A percentile compares a stretch with the other conserved stretches of the same genome.
phyloP scores from a whole-genome alignment of 768 basidiomycete genomes.

The Suillus subalutaceus region DNA sequence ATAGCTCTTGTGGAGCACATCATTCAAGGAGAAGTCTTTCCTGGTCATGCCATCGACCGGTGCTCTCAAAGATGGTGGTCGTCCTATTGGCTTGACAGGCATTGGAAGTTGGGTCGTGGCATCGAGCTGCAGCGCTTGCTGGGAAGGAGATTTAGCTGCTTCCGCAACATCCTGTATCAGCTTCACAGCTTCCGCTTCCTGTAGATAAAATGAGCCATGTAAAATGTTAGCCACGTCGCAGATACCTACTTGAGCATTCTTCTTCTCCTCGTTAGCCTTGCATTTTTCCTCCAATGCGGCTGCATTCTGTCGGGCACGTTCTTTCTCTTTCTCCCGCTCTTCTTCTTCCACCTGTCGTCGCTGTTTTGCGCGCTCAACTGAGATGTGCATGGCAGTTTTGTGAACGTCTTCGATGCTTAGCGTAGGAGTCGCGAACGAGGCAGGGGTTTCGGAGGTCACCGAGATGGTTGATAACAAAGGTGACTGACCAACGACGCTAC shows the following conservation, averaged over 20 bases:
- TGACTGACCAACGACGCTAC: slow-evolving; percentile 41
- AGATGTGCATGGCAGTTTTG: slow-evolving; percentile 80
- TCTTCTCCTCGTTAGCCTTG: slow-evolving; percentile 36
- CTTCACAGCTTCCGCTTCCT: slow-evolving; percentile 43
- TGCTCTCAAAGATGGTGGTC: slow-evolving; percentile 40
- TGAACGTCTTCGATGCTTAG: slow-evolving; percentile 65
- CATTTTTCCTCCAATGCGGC: slow-evolving; percentile 72
- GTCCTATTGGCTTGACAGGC: slow-evolving; percentile 25
- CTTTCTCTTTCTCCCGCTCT: slow-evolving; percentile 76
- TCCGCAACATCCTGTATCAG: slow-evolving; percentile 53
- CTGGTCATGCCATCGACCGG: too few species aligned
- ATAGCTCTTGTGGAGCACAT: too few species aligned
- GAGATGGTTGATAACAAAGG: slow-evolving; percentile 48
- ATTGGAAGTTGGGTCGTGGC: slow-evolving; percentile 10
- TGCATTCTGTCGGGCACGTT: slow-evolving; percentile 81
- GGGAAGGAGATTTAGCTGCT: slow-evolving; percentile 37
- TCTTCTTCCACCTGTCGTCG: slow-evolving; percentile 83
- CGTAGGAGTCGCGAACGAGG: slow-evolving; percentile 27
- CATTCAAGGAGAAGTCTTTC: too few species aligned
- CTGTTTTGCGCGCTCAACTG: slow-evolving; percentile 81
- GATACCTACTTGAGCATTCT: slow-evolving; percentile 23
- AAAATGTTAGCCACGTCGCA: slow-evolving; percentile 14
- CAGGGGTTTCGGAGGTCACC: slow-evolving; percentile 37
- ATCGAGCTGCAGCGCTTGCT: slow-evolving; percentile 13
- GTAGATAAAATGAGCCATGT: slow-evolving; percentile 18